Base-by-base conservation (phyloP, 192 early-diverging fungal genomes). In the Coemansia sp. region DNA sequence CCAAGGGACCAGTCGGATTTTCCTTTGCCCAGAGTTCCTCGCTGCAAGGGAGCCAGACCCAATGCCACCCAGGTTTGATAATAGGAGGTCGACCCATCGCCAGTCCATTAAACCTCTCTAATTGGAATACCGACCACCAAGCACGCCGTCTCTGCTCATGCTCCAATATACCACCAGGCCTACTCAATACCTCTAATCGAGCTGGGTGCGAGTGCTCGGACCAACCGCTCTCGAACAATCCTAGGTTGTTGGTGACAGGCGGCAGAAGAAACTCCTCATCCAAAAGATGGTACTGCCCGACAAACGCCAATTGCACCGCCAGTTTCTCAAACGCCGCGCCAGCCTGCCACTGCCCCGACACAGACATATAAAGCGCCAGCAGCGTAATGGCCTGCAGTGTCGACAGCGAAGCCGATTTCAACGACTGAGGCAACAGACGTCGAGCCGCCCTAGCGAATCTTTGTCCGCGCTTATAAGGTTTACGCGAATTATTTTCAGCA, bases 1-100 rank as follows among this genome's bases (percentile, higher is more conserved):
- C 72, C 34, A 83, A 73, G 40, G 72, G 43, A 20, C 76, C 76
- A 2, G 53, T 41, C 9, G 81, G 81, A 36, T 79, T 65, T 6
- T 75, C 76, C 11, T 53, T 53, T 2, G 76, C 67, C 81, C 81
- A 83, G 67, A 83, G 70, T 5, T 65, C 70, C 47, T 83, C 81
- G 58, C 64, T 67, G 68, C 81, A 83, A 7, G 81, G 81, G 24
- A 83, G 70, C 81, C 81, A 83, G 24, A 83, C 81, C 81, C 81
- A 83, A 62, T 83, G 81, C 81, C 81, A 83, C 18, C 81, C 81
- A 22, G 76, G 81, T 50, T 83, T 83, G 63, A 83, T 83, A 15
- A 83, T 83, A 0, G 81, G 76, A 61, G 81, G 81, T 2, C 81
- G 65, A 1, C 81, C 81, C 81, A 83, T 83, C 11, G 81, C 81